Evolutionary conservation across 352 stramenopile genomes (phyloP).

Genomic region (Pythium oligandrum): DNA sequence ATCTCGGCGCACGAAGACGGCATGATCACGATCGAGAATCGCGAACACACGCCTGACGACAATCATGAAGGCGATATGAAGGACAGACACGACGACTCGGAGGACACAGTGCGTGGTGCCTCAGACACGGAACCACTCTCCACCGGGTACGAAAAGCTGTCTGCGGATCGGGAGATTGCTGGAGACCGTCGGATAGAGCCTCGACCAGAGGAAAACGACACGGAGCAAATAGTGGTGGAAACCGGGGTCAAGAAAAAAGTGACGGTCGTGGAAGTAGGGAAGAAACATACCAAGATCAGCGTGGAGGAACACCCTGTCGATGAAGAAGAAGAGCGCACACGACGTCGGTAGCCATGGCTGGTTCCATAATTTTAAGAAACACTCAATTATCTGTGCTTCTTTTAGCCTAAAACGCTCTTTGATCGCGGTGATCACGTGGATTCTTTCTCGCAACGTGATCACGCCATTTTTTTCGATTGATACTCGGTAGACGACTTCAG

Average conservation of each 20-base stretch:
- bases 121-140: conserved; percentile 1
- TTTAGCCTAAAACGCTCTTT: too few species aligned
- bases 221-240: conserved; percentile 4
- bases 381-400: too few species aligned
- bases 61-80: not conserved
- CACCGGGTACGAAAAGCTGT: conserved; percentile 16
- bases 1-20: conserved; percentile 68
- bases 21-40: conserved; percentile 71
- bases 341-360: too few species aligned
- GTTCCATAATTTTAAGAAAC: too few species aligned
- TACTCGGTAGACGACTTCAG: too few species aligned
- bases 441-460: too few species aligned
- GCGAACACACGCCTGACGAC: conserved; percentile 19
- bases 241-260: conserved; percentile 31
- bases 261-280: conserved; percentile 38
- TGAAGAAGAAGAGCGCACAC: too few species aligned
- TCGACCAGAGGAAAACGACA: conserved; percentile 4
- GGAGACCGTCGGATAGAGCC: not conserved
- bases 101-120: not conserved
- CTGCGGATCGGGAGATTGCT: conserved; percentile 5
- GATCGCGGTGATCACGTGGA: too few species aligned
- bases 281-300: conserved; percentile 32
- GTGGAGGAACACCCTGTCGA: conserved; percentile 10
- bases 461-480: too few species aligned
- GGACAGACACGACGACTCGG: conserved; percentile 3